Base-by-base conservation (phyloP, 139 green algal species). In the Medakamo hakoo region DNA sequence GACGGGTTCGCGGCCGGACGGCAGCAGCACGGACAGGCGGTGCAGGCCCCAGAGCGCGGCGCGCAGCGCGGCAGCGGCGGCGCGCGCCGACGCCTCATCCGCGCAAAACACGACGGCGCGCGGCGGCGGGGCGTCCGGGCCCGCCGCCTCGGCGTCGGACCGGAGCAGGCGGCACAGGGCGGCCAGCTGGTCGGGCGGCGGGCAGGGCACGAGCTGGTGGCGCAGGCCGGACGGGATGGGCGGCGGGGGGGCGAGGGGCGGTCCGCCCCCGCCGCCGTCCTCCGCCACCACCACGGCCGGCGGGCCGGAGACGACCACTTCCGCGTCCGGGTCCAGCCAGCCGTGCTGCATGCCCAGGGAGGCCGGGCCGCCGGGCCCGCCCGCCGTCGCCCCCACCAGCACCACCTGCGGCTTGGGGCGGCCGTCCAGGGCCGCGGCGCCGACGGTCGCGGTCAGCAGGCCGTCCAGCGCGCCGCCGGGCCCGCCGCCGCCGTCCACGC, bases 1-100 rank as follows among this genome's bases (percentile, higher is more conserved):
- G 64, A 93, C 83, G 40, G 82, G 82, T 77, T 90, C 83, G 25
- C 72, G 73, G 30, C 84, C 82, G 23, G 66, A 40, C 2, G 87
- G 87, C 59, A 94, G 72, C 73, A 94, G 79, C 66, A 92, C 75
- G 1, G 77, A 76, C 4, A 94, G 70, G 26, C 74, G 76, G 79
- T 93, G 84, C 21, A 89, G 76, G 0, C 71, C 70, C 87, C 87
- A 94, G 27, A 94, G 71, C 25, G 78, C 76, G 22, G 62, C 72
- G 27, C 84, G 75, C 28, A 94, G 73, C 20, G 86, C 82, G 30
- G 77, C 71, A 0, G 81, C 72, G 25, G 80, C 71, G 9, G 59
- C 63, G 1, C 58, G 40, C 2, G 84, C 87, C 29, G 81, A 71
- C 0, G 67, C 73, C 48, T 79, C 73, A 40, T 64, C 76, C 19